These are phyloP conservation scores for Epichloe scottii DNA, from an alignment of 2,329 filamentous ascomycete species.

Conservation along the genomic window DNA sequence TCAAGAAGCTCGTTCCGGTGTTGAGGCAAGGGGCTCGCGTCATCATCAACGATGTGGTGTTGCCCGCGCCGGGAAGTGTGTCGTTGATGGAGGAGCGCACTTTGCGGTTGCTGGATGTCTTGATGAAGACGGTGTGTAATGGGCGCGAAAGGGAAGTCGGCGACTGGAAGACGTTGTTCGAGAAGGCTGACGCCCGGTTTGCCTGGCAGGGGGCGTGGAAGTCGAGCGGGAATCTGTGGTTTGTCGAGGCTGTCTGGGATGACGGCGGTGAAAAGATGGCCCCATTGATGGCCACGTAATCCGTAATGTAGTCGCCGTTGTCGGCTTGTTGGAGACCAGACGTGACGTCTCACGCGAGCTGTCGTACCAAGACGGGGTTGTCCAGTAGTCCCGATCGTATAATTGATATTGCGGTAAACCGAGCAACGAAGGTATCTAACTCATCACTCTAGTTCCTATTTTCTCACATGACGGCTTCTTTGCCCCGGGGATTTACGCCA, in stretches of 20 bases:
- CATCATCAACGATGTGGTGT: slow-evolving; percentile 23
- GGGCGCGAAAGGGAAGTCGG: slow-evolving; percentile 30
- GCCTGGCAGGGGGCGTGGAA: slow-evolving; percentile 20
- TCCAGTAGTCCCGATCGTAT: too few species aligned
- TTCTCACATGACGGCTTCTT: too few species aligned
- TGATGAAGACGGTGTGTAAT: slow-evolving; percentile 35
- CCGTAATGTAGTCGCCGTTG: too few species aligned
- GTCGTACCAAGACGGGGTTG: too few species aligned
- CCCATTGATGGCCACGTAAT: background rate
- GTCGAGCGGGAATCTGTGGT: slow-evolving; percentile 19
- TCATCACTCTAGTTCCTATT: too few species aligned
- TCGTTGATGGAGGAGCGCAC: slow-evolving; percentile 24
- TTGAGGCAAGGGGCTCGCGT: slow-evolving; percentile 35
- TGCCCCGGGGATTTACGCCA: too few species aligned
- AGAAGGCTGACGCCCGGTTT: slow-evolving; percentile 24
- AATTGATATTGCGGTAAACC: too few species aligned
- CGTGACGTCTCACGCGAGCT: too few species aligned
- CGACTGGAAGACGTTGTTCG: slow-evolving; percentile 31
- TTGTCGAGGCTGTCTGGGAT: slow-evolving; percentile 24
- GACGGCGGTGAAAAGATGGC: slow-evolving; percentile 9
- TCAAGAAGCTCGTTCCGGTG: slow-evolving; percentile 33
- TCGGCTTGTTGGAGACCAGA: too few species aligned
- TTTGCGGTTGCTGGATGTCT: slow-evolving; percentile 29
- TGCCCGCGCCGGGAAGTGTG: slow-evolving; percentile 19
- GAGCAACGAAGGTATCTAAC: too few species aligned